Base-by-base conservation (phyloP, 2,329 filamentous ascomycete genomes). In the Thermomyces lanuginosus region DNA sequence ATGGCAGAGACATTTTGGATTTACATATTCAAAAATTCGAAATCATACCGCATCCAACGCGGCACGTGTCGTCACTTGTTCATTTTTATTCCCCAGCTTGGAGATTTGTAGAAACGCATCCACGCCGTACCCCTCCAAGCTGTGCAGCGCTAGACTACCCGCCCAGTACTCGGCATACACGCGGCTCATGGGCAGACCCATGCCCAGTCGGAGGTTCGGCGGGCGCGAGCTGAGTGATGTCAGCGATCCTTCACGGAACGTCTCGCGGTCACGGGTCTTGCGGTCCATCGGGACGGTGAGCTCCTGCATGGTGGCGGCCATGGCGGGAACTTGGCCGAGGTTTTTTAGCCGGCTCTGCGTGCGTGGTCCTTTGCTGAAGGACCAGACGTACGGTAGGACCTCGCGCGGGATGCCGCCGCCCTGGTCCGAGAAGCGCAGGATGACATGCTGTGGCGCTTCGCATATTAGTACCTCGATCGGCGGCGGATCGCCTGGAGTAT, bases 131-230 rank as follows among this genome's bases (percentile, higher is more conserved):
- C 89, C 91, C 47, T 93, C 86, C 5, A 98, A 59, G 44, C 79
- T 93, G 49, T 95, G 86, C 32, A 95, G 54, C 43, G 92, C 79
- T 6, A 98, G 59, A 42, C 71, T 89, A 13, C 89, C 89, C 2
- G 89, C 89, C 89, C 89, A 98, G 53, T 95, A 95, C 53, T 95
- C 86, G 15, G 86, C 83, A 52, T 95, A 98, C 2, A 95, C 80
- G 35, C 82, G 71, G 43, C 84, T 92, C 56, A 98, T 74, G 0
- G 89, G 89, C 27, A 98, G 55, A 1, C 89, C 89, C 66, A 98
- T 92, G 3, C 89, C 89, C 1, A 98, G 64, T 7, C 82, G 70
- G 34, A 95, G 59, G 46, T 92, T 77, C 0, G 89, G 86, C 10
- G 83, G 81, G 18, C 89, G 67, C 31, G 74, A 78, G 1, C 81